Evolutionary conservation across 192 early-diverging fungal species (phyloP).

Genomic region (Kappamyces sp.): DNA sequence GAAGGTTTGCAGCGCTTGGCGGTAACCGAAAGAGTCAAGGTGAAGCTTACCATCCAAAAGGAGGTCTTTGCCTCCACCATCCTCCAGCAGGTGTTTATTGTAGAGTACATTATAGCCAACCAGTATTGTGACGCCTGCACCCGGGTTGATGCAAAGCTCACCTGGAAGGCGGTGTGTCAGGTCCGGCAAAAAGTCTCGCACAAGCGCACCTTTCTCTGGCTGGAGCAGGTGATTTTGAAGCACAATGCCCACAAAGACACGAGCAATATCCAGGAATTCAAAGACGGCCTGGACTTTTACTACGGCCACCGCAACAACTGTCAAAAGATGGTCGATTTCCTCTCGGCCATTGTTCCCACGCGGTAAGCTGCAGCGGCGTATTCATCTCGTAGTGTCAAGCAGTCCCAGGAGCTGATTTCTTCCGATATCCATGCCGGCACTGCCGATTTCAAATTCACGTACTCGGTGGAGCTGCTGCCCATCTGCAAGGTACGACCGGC

Average conservation of each 20-base stretch:
- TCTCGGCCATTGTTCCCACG: slow-evolving; percentile 78
- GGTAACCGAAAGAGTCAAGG: slow-evolving; percentile 63
- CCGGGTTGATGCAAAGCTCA: slow-evolving; percentile 91
- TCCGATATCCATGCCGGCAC: slow-evolving; percentile 88
- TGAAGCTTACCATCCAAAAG: slow-evolving; percentile 98
- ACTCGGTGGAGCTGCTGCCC: slow-evolving; percentile 92
- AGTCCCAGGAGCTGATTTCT: slow-evolving; percentile 93
- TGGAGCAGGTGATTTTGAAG: slow-evolving; percentile 98
- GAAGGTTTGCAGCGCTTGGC: slow-evolving; percentile 17
- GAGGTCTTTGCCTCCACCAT: slow-evolving; percentile 94
- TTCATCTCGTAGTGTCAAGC: slow-evolving; percentile 59
- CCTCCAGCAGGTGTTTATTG: slow-evolving; percentile 93
- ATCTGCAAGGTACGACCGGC: slow-evolving; percentile 64
- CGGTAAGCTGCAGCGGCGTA: slow-evolving; percentile 30
- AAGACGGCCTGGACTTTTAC: slow-evolving; percentile 96
- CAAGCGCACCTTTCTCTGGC: slow-evolving; percentile 96
- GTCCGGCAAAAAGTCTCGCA: slow-evolving; percentile 95
- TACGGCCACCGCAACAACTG: slow-evolving; percentile 85
- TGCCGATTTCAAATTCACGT: slow-evolving; percentile 94
- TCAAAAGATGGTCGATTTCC: slow-evolving; percentile 93
- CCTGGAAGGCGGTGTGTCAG: slow-evolving; percentile 97
- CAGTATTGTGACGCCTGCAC: slow-evolving; percentile 97
- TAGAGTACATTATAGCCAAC: slow-evolving; percentile 84
- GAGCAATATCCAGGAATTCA: slow-evolving; percentile 95
- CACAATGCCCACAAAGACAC: slow-evolving; percentile 96